Conservation (phyloP, 345 rosid genomes). For the Barbarea vulgaris region DNA sequence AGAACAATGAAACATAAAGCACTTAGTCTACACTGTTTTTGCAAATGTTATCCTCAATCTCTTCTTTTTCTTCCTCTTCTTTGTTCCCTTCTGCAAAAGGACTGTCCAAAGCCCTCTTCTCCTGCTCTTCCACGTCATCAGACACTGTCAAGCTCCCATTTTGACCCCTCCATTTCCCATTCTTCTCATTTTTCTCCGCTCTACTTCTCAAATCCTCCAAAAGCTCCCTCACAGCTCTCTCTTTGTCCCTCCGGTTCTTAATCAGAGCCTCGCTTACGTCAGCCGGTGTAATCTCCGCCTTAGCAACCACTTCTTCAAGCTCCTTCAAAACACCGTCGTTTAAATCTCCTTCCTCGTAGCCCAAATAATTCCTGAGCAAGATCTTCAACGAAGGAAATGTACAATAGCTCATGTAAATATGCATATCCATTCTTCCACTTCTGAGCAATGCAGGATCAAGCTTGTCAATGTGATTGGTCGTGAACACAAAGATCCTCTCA, state of each 20-base stretch:
- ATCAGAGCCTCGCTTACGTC: conserved; percentile 34
- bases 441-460: conserved; percentile 38
- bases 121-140: conserved; percentile 28
- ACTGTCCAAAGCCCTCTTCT: conserved; percentile 31
- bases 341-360: conserved; percentile 33
- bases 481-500: conserved; percentile 38
- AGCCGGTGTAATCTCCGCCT: conserved; percentile 39
- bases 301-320: conserved; percentile 47
- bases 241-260: conserved; percentile 30
- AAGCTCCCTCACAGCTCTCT: conserved; percentile 25
- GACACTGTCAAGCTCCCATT: background rate
- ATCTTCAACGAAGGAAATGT: conserved; percentile 29
- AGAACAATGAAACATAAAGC: conserved; percentile 2
- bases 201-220: conserved; percentile 1
- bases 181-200: conserved; percentile 21
- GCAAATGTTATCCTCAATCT: conserved; percentile 34
- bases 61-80: conserved; percentile 19
- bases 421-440: conserved; percentile 39
- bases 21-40: conserved; percentile 22
- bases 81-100: background rate
- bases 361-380: conserved; percentile 33
- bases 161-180: background rate
- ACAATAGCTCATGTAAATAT: conserved; percentile 26
- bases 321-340: conserved; percentile 40
- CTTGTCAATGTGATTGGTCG: conserved; percentile 35